Evolutionary conservation across 148 eudicot genomes (phyloP).

Genomic region (Cornus controversa): DNA sequence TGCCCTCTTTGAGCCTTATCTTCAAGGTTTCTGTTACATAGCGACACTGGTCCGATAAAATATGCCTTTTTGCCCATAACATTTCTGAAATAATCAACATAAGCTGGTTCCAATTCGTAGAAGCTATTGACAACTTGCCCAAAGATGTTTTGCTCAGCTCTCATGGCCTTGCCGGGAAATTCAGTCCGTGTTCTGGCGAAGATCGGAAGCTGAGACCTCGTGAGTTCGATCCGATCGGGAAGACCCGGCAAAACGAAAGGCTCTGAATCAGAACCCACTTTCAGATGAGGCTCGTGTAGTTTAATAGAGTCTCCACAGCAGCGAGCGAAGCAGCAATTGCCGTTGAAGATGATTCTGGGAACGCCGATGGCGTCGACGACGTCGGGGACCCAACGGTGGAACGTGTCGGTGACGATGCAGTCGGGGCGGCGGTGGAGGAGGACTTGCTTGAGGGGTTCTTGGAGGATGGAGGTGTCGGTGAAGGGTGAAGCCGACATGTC

Average conservation of each 20-base stretch:
- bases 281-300: background rate
- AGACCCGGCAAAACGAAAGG: slow-evolving; percentile 1
- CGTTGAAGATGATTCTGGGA: slow-evolving; percentile 12
- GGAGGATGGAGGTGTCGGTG: slow-evolving; percentile 20
- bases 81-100: slow-evolving; percentile 10
- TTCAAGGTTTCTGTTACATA: background rate
- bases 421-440: slow-evolving; percentile 11
- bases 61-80: slow-evolving; percentile 1
- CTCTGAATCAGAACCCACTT: slow-evolving; percentile 15
- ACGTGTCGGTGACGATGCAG: slow-evolving; percentile 15
- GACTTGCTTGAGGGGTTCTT: background rate
- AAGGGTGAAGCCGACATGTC: slow-evolving; percentile 9
- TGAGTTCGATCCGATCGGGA: background rate
- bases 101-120: slow-evolving; percentile 20
- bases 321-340: too few species aligned
- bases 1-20: slow-evolving; percentile 19
- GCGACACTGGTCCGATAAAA: slow-evolving; percentile 14
- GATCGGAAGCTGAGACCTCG: slow-evolving; percentile 6
- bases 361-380: background rate
- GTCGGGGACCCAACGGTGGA: slow-evolving; percentile 16
- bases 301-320: too few species aligned
- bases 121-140: slow-evolving; percentile 20
- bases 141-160: slow-evolving; percentile 1
- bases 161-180: background rate
- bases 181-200: background rate